Evolutionary conservation across 768 basidiomycete genomes (phyloP).

Genomic region (Cubamyces sp.): DNA sequence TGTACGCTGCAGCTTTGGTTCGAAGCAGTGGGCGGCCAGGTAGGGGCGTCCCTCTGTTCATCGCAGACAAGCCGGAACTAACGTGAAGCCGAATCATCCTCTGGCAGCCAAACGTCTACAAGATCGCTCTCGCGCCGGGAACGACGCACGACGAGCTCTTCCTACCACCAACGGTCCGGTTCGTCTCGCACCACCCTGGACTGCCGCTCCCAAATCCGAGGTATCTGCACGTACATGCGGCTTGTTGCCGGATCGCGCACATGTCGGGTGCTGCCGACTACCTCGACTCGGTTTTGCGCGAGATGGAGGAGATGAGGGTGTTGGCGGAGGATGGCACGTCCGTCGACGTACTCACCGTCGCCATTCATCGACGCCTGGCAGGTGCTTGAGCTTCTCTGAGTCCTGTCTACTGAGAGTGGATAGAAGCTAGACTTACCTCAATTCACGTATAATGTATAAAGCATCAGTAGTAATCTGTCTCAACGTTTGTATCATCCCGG

Average conservation of each 20-base stretch:
- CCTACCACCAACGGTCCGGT: neutral
- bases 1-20: neutral
- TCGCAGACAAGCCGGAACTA: neutral
- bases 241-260: constrained; percentile 6
- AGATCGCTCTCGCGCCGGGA: neutral
- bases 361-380: neutral
- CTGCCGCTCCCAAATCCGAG: neutral
- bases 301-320: neutral
- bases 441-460: too few relatives aligned
- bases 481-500: too few relatives aligned
- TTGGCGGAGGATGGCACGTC: neutral
- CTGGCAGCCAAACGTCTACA: neutral
- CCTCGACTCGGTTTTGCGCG: neutral
- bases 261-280: constrained; percentile 2
- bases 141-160: neutral
- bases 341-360: neutral
- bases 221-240: neutral
- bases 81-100: neutral
- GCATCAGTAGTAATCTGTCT: too few relatives aligned
- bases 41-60: neutral
- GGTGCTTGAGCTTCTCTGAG: too few relatives aligned
- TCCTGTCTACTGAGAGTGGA: too few relatives aligned
- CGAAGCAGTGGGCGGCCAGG: neutral
- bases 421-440: too few relatives aligned
- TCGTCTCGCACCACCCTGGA: neutral